phyloP scores from a whole-genome alignment of 495 filamentous ascomycete species.

The Filosporella fistucella region DNA sequence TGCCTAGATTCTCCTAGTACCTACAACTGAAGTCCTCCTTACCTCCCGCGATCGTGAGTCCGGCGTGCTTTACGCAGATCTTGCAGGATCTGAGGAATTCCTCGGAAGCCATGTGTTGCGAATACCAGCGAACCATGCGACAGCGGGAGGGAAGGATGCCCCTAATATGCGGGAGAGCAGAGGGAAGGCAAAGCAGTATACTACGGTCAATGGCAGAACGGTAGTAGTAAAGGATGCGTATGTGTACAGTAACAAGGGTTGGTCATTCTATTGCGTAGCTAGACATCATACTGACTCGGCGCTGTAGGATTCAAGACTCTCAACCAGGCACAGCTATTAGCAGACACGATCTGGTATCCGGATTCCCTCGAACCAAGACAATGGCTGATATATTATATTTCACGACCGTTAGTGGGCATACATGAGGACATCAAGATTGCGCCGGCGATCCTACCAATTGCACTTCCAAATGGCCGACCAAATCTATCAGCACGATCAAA shows the following conservation, averaged over 20 bases:
- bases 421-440: slow-evolving; percentile 69
- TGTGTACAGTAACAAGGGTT: slow-evolving; percentile 95
- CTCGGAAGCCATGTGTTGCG: slow-evolving; percentile 94
- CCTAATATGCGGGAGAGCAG: slow-evolving; percentile 81
- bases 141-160: slow-evolving; percentile 61
- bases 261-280: background rate
- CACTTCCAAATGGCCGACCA: slow-evolving; percentile 22
- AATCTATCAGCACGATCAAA: slow-evolving; percentile 11
- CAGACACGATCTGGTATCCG: slow-evolving; percentile 83
- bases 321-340: slow-evolving; percentile 83
- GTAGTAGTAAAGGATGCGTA: slow-evolving; percentile 92
- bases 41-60: slow-evolving; percentile 87
- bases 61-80: slow-evolving; percentile 69
- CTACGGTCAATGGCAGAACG: slow-evolving; percentile 87
- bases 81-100: slow-evolving; percentile 88
- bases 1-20: slow-evolving; percentile 79
- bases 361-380: slow-evolving; percentile 75
- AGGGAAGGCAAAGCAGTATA: slow-evolving; percentile 89
- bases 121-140: slow-evolving; percentile 57
- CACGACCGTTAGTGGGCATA: slow-evolving; percentile 80
- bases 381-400: slow-evolving; percentile 98
- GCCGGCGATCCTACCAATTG: slow-evolving; percentile 49
- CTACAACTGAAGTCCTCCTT: slow-evolving; percentile 84
- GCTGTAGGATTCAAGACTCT: slow-evolving; percentile 86
- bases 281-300: slow-evolving; percentile 9